Evolutionary conservation across 2,329 filamentous ascomycete genomes (phyloP).

Genomic region (Lasiodiplodia gonubiensis): DNA sequence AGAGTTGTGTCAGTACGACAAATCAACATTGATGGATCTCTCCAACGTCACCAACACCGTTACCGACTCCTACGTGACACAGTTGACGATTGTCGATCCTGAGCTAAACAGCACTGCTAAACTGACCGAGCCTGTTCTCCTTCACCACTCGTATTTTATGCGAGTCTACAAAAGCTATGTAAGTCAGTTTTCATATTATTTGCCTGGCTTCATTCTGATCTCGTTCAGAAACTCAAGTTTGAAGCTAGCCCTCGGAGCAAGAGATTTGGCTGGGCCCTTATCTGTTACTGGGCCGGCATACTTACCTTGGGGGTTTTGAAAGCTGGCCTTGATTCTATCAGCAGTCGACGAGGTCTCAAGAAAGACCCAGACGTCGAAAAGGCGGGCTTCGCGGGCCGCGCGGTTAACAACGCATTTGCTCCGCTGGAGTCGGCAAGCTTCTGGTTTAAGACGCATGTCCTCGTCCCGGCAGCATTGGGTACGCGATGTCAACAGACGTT

Average conservation of each 20-base stretch:
- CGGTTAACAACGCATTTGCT: background rate
- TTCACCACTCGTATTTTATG: background rate
- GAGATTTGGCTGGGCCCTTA: constrained; percentile 9
- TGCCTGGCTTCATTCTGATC: background rate
- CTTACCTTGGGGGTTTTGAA: constrained; percentile 44
- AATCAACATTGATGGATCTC: constrained; percentile 8
- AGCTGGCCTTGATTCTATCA: constrained; percentile 36
- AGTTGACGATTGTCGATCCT: background rate
- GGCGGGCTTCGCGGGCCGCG: background rate
- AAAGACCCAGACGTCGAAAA: constrained; percentile 28
- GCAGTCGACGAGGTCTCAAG: constrained; percentile 20
- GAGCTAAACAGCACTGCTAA: background rate
- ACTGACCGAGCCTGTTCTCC: background rate
- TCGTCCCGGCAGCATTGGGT: constrained; percentile 52
- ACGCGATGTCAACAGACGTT: constrained; percentile 49
- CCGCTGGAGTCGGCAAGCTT: constrained; percentile 32
- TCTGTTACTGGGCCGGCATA: constrained; percentile 48
- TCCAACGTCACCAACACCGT: background rate
- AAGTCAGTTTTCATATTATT: background rate
- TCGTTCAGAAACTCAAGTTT: background rate
- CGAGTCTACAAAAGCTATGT: constrained; percentile 1
- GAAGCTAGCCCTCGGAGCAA: background rate
- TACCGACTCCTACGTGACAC: background rate
- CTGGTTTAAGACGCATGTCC: constrained; percentile 48
- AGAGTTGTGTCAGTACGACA: background rate